These are phyloP conservation scores for Naganishia friedmannii DNA, from an alignment of 768 basidiomycete species.

Conservation along the genomic window DNA sequence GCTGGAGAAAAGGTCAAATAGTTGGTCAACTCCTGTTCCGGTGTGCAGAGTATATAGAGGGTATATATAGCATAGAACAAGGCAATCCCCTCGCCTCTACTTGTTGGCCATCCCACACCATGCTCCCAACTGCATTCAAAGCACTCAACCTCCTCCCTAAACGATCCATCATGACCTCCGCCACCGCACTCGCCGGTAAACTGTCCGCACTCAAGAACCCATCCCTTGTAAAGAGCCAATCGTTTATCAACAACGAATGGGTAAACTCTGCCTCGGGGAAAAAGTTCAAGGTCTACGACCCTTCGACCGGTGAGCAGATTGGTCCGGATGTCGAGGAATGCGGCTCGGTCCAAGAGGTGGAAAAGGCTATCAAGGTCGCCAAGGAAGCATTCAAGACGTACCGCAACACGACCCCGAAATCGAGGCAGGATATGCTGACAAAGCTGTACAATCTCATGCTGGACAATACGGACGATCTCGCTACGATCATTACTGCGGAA, in stretches of 20 bases:
- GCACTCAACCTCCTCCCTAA: not conserved
- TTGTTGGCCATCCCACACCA: not conserved
- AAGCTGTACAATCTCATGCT: constrained; percentile 76
- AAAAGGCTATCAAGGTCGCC: constrained; percentile 79
- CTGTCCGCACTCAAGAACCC: constrained; percentile 26
- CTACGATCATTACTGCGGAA: constrained; percentile 83
- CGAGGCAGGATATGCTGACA: constrained; percentile 77
- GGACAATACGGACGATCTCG: constrained; percentile 80
- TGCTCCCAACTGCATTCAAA: constrained; percentile 16
- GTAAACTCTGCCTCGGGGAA: constrained; percentile 26
- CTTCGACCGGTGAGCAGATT: constrained; percentile 76
- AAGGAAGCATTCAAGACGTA: constrained; percentile 74
- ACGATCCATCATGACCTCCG: constrained; percentile 21
- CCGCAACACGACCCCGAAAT: constrained; percentile 82
- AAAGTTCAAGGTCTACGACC: constrained; percentile 55
- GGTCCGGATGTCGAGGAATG: constrained; percentile 80
- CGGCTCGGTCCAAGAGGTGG: constrained; percentile 71
- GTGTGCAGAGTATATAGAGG: not conserved
- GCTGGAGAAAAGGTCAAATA: no score
- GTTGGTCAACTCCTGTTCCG: no score
- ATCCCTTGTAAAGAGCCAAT: constrained; percentile 27
- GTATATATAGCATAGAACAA: not conserved
- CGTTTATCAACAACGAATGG: constrained; percentile 32
- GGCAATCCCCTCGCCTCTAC: no score
- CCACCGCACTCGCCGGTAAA: constrained; percentile 2